Conservation (phyloP, 192 early-diverging fungal species). For the Endogone sp. region DNA sequence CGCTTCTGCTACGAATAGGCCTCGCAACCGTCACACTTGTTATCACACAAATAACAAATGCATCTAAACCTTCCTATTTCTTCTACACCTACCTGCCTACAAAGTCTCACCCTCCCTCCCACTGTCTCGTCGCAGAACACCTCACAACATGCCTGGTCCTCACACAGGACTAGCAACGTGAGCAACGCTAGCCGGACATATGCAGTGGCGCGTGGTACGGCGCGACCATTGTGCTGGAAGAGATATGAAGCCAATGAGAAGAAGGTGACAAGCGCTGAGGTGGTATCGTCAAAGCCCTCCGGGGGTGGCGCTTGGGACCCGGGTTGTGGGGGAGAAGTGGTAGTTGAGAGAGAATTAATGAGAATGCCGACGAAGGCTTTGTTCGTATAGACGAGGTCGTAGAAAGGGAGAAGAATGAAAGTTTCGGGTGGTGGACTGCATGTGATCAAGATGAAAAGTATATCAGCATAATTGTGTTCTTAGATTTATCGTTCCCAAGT, state of each 20-base stretch:
- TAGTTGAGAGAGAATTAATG: conserved; percentile 15
- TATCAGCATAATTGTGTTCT: background rate
- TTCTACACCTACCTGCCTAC: conserved; percentile 29
- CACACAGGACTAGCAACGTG: conserved; percentile 34
- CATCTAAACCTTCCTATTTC: background rate
- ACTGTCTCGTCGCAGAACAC: conserved; percentile 23
- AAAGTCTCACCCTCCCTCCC: conserved; percentile 18
- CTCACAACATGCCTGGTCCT: conserved; percentile 33
- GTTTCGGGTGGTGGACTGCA: conserved; percentile 40
- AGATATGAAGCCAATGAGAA: conserved; percentile 49
- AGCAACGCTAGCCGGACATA: conserved; percentile 46
- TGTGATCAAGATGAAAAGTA: background rate
- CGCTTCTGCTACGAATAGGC: no score
- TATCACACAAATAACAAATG: background rate
- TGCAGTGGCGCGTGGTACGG: conserved; percentile 20
- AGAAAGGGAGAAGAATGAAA: conserved; percentile 37
- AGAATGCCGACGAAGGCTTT: conserved; percentile 25
- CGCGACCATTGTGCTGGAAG: conserved; percentile 42
- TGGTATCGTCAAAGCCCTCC: background rate
- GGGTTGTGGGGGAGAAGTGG: background rate
- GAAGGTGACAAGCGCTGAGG: conserved; percentile 28
- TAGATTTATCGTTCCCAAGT: no score
- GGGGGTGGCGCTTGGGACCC: background rate
- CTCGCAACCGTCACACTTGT: no score
- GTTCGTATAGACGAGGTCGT: conserved; percentile 47